These are phyloP conservation scores for Zalaria obscura DNA, from an alignment of 2,329 filamentous ascomycete genomes.

Conservation along the genomic window DNA sequence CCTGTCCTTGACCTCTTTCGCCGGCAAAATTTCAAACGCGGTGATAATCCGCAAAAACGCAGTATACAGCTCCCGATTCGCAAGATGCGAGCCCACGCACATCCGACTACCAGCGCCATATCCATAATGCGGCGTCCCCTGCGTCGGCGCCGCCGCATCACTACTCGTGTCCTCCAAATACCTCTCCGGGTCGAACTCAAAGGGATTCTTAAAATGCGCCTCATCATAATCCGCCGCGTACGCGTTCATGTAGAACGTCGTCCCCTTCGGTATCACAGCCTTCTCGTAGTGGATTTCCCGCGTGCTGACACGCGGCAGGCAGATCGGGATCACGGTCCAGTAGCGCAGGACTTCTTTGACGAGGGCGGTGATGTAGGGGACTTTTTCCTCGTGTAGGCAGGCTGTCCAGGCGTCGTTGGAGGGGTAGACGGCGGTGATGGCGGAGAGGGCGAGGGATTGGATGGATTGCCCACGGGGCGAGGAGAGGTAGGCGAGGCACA, in stretches of 20 bases:
- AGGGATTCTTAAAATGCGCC: conserved; percentile 49
- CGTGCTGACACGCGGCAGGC: conserved; percentile 56
- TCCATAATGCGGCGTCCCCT: conserved; percentile 35
- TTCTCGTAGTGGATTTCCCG: conserved; percentile 58
- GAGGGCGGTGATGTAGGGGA: conserved; percentile 62
- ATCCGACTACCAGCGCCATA: conserved; percentile 31
- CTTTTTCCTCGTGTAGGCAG: conserved; percentile 59
- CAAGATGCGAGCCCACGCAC: conserved; percentile 25
- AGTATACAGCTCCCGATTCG: conserved; percentile 27
- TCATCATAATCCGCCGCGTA: conserved; percentile 63
- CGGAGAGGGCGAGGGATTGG: conserved; percentile 53
- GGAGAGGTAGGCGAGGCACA: conserved; percentile 66
- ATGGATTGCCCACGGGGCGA: conserved; percentile 53
- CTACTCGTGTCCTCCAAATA: conserved; percentile 42
- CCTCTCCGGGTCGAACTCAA: conserved; percentile 54
- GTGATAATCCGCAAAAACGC: conserved; percentile 34
- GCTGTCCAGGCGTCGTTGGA: conserved; percentile 62
- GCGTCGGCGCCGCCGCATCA: conserved; percentile 27
- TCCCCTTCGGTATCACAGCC: conserved; percentile 55
- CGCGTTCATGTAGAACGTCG: conserved; percentile 69
- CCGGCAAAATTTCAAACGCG: conserved; percentile 31
- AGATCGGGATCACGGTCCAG: conserved; percentile 70
- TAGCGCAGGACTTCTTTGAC: conserved; percentile 68
- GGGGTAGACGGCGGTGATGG: conserved; percentile 59
- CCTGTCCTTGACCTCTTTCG: conserved; percentile 23